Percentiles rank a stretch among this genome's conserved stretches.
These are phyloP conservation scores for Astrothelium macrocarpum DNA, from an alignment of 495 filamentous ascomycete species.

Conservation along the genomic window DNA sequence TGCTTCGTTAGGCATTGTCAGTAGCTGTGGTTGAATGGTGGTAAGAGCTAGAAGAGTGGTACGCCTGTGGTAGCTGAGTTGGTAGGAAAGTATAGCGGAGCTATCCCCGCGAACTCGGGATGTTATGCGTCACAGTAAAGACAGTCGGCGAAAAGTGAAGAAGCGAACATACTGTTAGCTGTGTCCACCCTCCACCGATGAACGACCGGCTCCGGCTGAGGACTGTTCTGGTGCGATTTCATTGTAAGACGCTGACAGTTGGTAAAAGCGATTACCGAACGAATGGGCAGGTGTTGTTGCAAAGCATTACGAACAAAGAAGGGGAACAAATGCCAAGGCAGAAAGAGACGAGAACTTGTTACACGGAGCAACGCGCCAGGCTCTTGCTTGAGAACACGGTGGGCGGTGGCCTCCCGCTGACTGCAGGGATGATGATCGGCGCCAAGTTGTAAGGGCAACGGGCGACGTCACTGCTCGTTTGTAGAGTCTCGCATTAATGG, in stretches of 20 bases:
- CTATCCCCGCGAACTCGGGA: not conserved
- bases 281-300: not conserved
- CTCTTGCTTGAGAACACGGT: conserved; percentile 2
- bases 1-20: not conserved
- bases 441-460: conserved; percentile 4
- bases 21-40: not conserved
- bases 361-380: conserved; percentile 3
- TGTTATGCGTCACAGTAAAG: not conserved
- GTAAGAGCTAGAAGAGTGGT: not conserved
- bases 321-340: not conserved
- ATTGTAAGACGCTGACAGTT: not conserved
- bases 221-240: not conserved
- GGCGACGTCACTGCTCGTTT: conserved; percentile 1
- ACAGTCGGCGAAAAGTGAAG: not conserved
- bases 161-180: not conserved
- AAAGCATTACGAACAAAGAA: conserved; percentile 1
- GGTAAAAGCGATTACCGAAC: not conserved
- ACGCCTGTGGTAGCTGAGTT: not conserved
- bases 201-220: not conserved
- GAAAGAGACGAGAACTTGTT: not conserved
- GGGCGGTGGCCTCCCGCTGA: not conserved
- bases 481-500: not conserved
- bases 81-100: not conserved
- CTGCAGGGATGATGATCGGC: not conserved
- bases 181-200: not conserved